phyloP scores from a whole-genome alignment of 2,329 filamentous ascomycete genomes.

The Iodosphaeria phyllophila region DNA sequence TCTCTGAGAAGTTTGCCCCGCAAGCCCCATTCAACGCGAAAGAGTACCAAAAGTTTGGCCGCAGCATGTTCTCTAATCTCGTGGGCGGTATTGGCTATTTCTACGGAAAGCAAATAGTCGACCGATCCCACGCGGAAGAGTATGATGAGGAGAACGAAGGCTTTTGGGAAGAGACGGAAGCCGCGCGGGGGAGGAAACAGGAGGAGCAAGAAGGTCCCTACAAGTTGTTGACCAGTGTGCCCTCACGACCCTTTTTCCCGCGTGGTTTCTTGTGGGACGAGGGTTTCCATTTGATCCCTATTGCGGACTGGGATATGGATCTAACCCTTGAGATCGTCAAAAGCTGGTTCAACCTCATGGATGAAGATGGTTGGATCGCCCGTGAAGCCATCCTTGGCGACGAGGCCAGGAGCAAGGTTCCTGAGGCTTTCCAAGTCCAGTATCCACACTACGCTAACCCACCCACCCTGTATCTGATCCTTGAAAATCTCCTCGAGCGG shows the following conservation, averaged over 20 bases:
- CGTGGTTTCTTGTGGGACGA: slow-evolving; percentile 97
- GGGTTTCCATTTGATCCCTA: slow-evolving; percentile 81
- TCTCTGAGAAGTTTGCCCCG: slow-evolving; percentile 51
- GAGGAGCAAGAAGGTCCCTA: slow-evolving; percentile 63
- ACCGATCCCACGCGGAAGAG: slow-evolving; percentile 77
- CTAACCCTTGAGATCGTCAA: slow-evolving; percentile 72
- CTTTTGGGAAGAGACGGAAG: slow-evolving; percentile 84
- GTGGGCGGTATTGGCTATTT: slow-evolving; percentile 93
- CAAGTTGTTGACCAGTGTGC: slow-evolving; percentile 79
- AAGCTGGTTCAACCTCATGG: slow-evolving; percentile 93
- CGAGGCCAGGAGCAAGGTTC: slow-evolving; percentile 90
- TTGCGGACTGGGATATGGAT: slow-evolving; percentile 88
- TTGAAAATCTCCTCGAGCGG: slow-evolving; percentile 71
- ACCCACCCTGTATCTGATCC: slow-evolving; percentile 77
- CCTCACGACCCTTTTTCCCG: slow-evolving; percentile 89
- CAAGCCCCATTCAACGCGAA: slow-evolving; percentile 56
- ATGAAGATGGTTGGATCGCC: slow-evolving; percentile 93
- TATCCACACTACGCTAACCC: slow-evolving; percentile 97
- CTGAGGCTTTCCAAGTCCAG: slow-evolving; percentile 78
- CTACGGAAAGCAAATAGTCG: slow-evolving; percentile 71
- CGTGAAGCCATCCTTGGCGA: slow-evolving; percentile 85
- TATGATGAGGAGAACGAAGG: slow-evolving; percentile 92
- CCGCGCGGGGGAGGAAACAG: slow-evolving; percentile 50
- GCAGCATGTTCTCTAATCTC: slow-evolving; percentile 85
- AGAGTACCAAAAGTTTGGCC: slow-evolving; percentile 63